Conservation (phyloP, 2,329 filamentous ascomycete species). For the Calonectria naviculata region DNA sequence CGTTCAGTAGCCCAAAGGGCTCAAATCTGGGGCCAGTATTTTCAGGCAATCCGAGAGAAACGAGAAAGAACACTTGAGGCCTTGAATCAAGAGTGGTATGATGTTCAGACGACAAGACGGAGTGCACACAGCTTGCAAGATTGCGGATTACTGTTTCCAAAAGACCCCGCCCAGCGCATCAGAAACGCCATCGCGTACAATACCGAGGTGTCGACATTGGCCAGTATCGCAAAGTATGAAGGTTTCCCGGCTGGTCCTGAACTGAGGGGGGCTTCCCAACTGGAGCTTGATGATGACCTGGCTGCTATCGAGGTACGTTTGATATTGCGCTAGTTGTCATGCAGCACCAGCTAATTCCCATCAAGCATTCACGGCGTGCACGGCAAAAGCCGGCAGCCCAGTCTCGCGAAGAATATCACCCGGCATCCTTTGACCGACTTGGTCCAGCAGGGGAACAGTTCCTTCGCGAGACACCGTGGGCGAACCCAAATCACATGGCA, state of each 20-base stretch:
- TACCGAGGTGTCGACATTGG: slow-evolving; percentile 90
- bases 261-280: slow-evolving; percentile 76
- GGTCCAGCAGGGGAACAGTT: slow-evolving; percentile 86
- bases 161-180: slow-evolving; percentile 80
- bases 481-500: slow-evolving; percentile 85
- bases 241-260: slow-evolving; percentile 96
- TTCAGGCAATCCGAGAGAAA: slow-evolving; percentile 85
- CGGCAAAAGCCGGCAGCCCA: slow-evolving; percentile 53
- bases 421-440: slow-evolving; percentile 60
- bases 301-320: slow-evolving; percentile 82
- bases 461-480: slow-evolving; percentile 90
- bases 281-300: slow-evolving; percentile 87
- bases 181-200: slow-evolving; percentile 92
- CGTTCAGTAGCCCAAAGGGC: slow-evolving; percentile 84
- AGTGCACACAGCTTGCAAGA: slow-evolving; percentile 84
- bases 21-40: slow-evolving; percentile 90
- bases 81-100: slow-evolving; percentile 90
- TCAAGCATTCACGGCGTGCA: slow-evolving; percentile 47
- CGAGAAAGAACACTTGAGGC: slow-evolving; percentile 83
- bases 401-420: slow-evolving; percentile 60
- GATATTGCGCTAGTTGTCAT: slow-evolving; percentile 27
- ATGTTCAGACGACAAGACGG: slow-evolving; percentile 89
- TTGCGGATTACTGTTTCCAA: slow-evolving; percentile 84
- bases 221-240: slow-evolving; percentile 92
- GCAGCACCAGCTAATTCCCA: slow-evolving; percentile 28